Evolutionary conservation across 257 asterid species (phyloP), one percentile per base, ranked within the genome.

Genomic region (Apocynum venetum): DNA sequence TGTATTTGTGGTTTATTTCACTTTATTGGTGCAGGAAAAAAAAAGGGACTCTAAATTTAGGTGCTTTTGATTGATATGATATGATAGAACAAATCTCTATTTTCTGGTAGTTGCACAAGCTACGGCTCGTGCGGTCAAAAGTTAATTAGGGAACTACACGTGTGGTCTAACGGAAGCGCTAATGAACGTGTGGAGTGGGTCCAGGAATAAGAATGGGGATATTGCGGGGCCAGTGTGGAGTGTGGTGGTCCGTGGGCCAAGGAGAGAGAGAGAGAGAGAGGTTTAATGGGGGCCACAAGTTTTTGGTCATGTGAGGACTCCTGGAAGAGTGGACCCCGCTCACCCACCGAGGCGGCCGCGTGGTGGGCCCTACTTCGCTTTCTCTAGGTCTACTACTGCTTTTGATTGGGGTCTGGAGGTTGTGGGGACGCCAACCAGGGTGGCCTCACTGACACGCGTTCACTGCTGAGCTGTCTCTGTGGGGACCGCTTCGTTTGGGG

Each of bases 121-220:
- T 14, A 7, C 17, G 60, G 25, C 82, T 83, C 80, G 85, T 82
- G 88, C 82, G 84, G 44, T 81, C 74, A 72, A 41, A 80, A 2
- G 60, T 73, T 77, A 40, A 72, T 5, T 52, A 41, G 59, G 60
- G 60, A 52, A 7, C 43, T 47, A 75, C 84, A 77, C 80, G 88
- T 78, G 83, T 75, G 76, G 43, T 25, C 31, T 25, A 25, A 25
- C 31, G 31, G 44, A 71, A 48, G 77, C 67, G 35, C 31, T 53
- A 3, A 14, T n/a, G 81, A 88, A 82, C 88, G 87, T 82, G 86
- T 56, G 4, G 6, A 20, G 71, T 76, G 83, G 83, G 81, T 69
- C 80, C 85, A 55, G 56, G 56, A 51, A 12, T 1, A 51, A 51
- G 10, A 15, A 19, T 61, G 80, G 75, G 35, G 74, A 36, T 43